These are phyloP conservation scores for Colletotrichum endophyticum DNA, from an alignment of 2,329 filamentous ascomycete genomes.

Conservation along the genomic window DNA sequence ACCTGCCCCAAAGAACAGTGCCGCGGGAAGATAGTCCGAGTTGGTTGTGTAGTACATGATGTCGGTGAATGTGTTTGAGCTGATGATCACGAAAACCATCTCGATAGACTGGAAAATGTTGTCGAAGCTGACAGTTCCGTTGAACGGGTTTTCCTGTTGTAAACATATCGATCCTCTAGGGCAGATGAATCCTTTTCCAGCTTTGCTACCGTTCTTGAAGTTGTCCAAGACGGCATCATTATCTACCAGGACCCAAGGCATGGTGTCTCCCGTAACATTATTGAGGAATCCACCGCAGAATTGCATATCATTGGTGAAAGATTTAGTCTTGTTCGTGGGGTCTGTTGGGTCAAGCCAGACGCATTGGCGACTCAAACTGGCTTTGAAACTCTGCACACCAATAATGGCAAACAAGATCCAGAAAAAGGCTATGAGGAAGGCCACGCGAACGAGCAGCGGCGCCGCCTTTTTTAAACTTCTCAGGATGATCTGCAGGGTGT, in stretches of 20 bases:
- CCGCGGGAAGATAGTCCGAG: conserved; percentile 87
- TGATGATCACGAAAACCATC: conserved; percentile 97
- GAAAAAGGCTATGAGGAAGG: conserved; percentile 94
- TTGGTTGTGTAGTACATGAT: conserved; percentile 92
- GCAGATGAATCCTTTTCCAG: conserved; percentile 86
- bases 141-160: conserved; percentile 78
- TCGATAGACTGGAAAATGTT: conserved; percentile 92
- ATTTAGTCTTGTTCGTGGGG: conserved; percentile 55
- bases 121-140: conserved; percentile 90
- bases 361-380: conserved; percentile 77
- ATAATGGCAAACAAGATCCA: conserved; percentile 98
- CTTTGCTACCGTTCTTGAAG: conserved; percentile 53
- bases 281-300: conserved; percentile 88
- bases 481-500: conserved; percentile 75
- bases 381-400: conserved; percentile 95
- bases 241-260: conserved; percentile 68
- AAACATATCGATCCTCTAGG: conserved; percentile 84
- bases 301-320: conserved; percentile 69
- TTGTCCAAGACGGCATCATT: conserved; percentile 38
- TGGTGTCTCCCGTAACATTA: conserved; percentile 55
- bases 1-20: conserved; percentile 74
- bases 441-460: conserved; percentile 88
- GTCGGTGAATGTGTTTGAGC: conserved; percentile 94
- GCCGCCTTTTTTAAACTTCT: conserved; percentile 95
- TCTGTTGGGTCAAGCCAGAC: conserved; percentile 74